Evolutionary conservation across 2,329 filamentous ascomycete species (phyloP).

Genomic region (Beauveria asiatica): DNA sequence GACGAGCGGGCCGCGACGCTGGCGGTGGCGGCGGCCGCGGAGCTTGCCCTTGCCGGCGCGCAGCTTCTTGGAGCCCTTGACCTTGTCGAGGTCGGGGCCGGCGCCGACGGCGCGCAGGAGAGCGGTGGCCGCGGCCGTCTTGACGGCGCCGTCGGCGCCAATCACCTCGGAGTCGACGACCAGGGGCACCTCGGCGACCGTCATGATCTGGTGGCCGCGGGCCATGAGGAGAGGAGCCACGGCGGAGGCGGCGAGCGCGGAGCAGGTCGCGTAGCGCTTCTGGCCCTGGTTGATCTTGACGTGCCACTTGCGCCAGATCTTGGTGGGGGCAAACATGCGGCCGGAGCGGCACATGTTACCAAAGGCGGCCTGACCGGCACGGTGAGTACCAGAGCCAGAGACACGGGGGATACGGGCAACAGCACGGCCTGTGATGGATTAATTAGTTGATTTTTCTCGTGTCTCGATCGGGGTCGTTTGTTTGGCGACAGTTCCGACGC

Average conservation of each 20-base stretch:
- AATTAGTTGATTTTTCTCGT: neutral
- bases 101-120: slow-evolving; percentile 91
- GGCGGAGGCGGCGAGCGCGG: slow-evolving; percentile 92
- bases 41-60: slow-evolving; percentile 99
- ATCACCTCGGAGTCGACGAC: slow-evolving; percentile 90
- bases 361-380: slow-evolving; percentile 98
- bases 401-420: slow-evolving; percentile 99
- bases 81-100: slow-evolving; percentile 85
- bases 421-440: slow-evolving; percentile 64
- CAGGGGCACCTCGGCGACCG: slow-evolving; percentile 91
- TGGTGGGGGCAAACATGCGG: slow-evolving; percentile 99
- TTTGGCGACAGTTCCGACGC: neutral
- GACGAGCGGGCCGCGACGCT: slow-evolving; percentile 95
- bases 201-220: slow-evolving; percentile 91
- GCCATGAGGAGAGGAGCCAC: slow-evolving; percentile 91
- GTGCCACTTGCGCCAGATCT: slow-evolving; percentile 99
- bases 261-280: slow-evolving; percentile 97
- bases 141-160: slow-evolving; percentile 67
- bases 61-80: slow-evolving; percentile 92
- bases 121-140: slow-evolving; percentile 78
- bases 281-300: slow-evolving; percentile 99
- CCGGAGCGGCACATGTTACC: slow-evolving; percentile 99
- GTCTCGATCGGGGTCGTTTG: neutral
- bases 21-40: slow-evolving; percentile 89
- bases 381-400: slow-evolving; percentile 99